Evolutionary conservation across 352 stramenopile genomes (phyloP).

Genomic region (Phytophthora europaea): DNA sequence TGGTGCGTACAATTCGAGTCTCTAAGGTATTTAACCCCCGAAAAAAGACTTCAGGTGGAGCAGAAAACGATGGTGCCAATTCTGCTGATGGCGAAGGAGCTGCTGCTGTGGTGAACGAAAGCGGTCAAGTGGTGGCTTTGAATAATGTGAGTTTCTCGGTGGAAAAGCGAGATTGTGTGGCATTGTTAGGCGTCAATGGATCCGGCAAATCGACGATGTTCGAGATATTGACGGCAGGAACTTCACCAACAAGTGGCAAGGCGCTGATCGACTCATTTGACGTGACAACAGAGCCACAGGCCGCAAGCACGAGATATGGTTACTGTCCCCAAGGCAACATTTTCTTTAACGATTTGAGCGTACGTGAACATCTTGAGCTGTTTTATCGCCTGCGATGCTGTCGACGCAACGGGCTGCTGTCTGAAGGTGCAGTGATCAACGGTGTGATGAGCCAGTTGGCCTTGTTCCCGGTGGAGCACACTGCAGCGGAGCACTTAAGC

Average conservation of each 20-base stretch:
- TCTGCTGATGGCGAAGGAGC: constrained; percentile 11
- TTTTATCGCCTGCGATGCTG: constrained; percentile 69
- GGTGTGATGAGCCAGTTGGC: constrained; percentile 62
- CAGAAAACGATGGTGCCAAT: constrained; percentile 9
- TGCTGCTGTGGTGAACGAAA: constrained; percentile 46
- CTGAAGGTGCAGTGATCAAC: constrained; percentile 50
- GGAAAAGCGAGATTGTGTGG: constrained; percentile 91
- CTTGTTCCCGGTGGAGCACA: constrained; percentile 71
- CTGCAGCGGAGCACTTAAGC: constrained; percentile 68
- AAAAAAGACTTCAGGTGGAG: constrained; percentile 7
- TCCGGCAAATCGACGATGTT: constrained; percentile 98
- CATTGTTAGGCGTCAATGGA: constrained; percentile 95
- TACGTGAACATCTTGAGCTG: constrained; percentile 80
- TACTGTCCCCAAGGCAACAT: constrained; percentile 88
- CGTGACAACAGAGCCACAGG: constrained; percentile 64
- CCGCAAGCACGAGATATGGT: constrained; percentile 66
- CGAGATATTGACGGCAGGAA: constrained; percentile 94
- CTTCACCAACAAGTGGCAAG: constrained; percentile 75
- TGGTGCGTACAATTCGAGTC: constrained; percentile 61
- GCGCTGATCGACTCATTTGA: constrained; percentile 70
- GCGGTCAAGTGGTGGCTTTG: constrained; percentile 72
- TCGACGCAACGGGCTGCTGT: constrained; percentile 23
- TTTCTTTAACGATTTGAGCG: constrained; percentile 77
- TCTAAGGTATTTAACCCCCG: constrained; percentile 75
- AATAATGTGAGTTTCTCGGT: constrained; percentile 88